Conservation (phyloP, 176 grass and related monocot genomes). For the Puccinellia tenuiflora region DNA sequence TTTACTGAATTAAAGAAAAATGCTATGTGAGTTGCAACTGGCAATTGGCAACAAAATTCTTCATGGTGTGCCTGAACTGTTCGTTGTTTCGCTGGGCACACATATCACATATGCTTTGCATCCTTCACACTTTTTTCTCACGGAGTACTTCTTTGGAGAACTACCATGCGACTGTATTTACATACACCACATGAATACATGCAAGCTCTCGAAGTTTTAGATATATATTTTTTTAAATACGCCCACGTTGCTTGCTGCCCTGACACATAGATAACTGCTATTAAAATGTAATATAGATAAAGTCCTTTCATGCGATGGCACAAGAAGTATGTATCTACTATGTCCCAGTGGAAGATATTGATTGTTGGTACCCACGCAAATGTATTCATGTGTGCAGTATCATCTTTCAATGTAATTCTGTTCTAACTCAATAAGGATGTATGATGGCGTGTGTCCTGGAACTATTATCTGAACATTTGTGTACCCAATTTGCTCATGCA, state of each 20-base stretch:
- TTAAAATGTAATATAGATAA: neutral
- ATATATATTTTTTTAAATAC: neutral
- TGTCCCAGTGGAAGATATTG: constrained; percentile 11
- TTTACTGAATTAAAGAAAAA: too few species aligned
- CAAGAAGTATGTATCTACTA: constrained; percentile 3
- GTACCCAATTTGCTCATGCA: constrained; percentile 18
- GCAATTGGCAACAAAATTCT: neutral
- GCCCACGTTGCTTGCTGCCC: neutral
- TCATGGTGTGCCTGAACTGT: constrained; percentile 2
- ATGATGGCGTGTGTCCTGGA: neutral
- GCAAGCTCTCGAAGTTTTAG: neutral
- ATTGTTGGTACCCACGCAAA: neutral
- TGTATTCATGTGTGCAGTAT: neutral
- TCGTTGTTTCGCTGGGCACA: neutral
- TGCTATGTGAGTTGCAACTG: neutral
- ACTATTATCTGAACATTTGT: neutral
- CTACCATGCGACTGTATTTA: neutral
- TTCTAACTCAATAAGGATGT: neutral
- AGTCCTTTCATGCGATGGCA: neutral
- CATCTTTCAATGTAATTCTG: constrained; percentile 12
- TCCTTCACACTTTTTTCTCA: neutral
- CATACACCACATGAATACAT: neutral
- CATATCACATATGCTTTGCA: neutral
- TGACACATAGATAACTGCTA: neutral
- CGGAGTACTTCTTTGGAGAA: neutral